These are phyloP conservation scores for Aspergillus panamensis DNA, from an alignment of 495 filamentous ascomycete genomes.

Conservation along the genomic window DNA sequence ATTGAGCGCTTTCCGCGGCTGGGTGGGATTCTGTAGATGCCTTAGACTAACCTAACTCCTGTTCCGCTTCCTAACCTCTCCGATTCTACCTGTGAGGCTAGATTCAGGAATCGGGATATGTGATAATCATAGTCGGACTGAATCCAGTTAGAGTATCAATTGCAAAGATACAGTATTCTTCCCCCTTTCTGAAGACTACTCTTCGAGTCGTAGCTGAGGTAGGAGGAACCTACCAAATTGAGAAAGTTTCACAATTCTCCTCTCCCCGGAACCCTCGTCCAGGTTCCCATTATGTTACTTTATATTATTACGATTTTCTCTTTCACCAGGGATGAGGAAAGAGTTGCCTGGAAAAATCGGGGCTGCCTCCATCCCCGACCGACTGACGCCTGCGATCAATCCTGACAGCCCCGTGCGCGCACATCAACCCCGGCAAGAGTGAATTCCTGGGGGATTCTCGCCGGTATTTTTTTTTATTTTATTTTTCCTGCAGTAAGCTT, in stretches of 20 bases:
- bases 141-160: neutral
- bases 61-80: neutral
- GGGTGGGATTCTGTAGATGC: neutral
- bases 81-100: neutral
- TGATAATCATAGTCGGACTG: neutral
- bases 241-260: neutral
- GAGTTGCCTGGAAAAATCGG: neutral
- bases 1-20: constrained; percentile 18
- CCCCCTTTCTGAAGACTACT: constrained; percentile 3
- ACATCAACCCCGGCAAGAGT: constrained; percentile 12
- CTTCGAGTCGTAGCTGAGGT: neutral
- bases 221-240: neutral
- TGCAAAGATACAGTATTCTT: neutral
- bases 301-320: too few relatives aligned
- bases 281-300: neutral
- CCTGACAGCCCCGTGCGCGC: constrained; percentile 36
- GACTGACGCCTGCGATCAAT: constrained; percentile 22
- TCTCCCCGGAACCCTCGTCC: neutral
- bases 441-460: constrained; percentile 41
- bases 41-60: neutral
- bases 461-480: constrained; percentile 25
- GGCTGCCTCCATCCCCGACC: neutral
- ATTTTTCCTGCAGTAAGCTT: constrained; percentile 16
- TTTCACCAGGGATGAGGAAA: neutral
- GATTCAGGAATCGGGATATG: neutral